Evolutionary conservation across 2,329 filamentous ascomycete genomes (phyloP).

Genomic region (Penicillium sp.): DNA sequence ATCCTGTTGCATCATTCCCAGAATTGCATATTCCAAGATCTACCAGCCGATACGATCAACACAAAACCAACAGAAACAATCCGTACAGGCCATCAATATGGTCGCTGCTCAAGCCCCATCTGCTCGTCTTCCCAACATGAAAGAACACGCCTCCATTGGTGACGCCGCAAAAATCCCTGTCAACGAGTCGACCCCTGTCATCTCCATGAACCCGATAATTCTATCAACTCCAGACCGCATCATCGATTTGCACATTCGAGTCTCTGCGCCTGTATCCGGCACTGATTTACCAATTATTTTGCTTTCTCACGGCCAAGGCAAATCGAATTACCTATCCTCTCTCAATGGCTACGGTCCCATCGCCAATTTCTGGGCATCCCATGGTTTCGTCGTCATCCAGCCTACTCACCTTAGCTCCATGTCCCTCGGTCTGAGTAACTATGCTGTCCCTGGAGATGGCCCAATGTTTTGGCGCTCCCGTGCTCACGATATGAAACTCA

Average conservation of each 20-base stretch:
- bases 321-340: conserved; percentile 46
- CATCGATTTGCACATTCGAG: conserved; percentile 39
- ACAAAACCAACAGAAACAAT: too few species aligned
- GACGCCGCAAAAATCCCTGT: conserved; percentile 36
- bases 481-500: conserved; percentile 40
- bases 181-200: conserved; percentile 32
- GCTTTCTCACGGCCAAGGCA: conserved; percentile 48
- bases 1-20: too few species aligned
- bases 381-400: conserved; percentile 50
- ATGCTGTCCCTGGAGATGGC: conserved; percentile 14
- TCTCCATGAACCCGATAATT: conserved; percentile 24
- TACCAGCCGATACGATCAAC: too few species aligned
- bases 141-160: conserved; percentile 19
- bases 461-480: conserved; percentile 40
- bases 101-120: background rate
- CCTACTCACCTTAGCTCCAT: conserved; percentile 48
- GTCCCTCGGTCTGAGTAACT: conserved; percentile 29
- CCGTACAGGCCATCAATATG: background rate
- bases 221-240: conserved; percentile 24
- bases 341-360: conserved; percentile 49
- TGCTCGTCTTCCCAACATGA: conserved; percentile 4
- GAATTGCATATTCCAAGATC: too few species aligned
- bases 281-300: conserved; percentile 45
- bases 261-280: conserved; percentile 40
- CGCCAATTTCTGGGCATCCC: conserved; percentile 48